A percentile compares a stretch with the other conserved stretches of the same genome.
Conservation (phyloP, 441 rosid species). For the Populus hybrid region DNA sequence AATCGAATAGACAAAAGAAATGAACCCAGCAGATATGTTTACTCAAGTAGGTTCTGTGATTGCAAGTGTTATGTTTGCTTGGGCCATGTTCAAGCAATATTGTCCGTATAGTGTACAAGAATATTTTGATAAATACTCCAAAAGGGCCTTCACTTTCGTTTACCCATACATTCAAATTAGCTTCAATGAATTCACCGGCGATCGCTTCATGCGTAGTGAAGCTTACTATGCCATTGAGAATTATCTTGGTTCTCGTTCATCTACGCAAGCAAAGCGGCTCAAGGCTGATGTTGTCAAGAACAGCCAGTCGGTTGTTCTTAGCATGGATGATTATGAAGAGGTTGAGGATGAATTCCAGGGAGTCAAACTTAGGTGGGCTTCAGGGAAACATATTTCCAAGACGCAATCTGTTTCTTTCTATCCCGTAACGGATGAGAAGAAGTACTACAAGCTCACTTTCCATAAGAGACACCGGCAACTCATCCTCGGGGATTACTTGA, state of each 20-base stretch:
- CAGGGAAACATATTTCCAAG: too few relatives aligned
- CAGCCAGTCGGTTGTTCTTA: constrained; percentile 58
- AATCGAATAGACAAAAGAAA: neutral
- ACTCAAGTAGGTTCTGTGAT: too few relatives aligned
- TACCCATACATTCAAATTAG: constrained; percentile 52
- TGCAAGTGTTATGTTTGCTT: too few relatives aligned
- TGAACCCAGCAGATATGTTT: too few relatives aligned
- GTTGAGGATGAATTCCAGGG: constrained; percentile 48
- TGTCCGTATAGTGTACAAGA: neutral
- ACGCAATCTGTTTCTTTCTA: too few relatives aligned
- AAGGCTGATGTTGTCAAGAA: constrained; percentile 55
- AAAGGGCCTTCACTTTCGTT: constrained; percentile 24
- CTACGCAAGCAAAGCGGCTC: constrained; percentile 49
- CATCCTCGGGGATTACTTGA: too few relatives aligned
- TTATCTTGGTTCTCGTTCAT: constrained; percentile 46
- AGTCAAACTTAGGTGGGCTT: constrained; percentile 48
- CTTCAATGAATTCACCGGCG: constrained; percentile 57
- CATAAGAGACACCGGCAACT: too few relatives aligned
- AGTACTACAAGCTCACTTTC: too few relatives aligned
- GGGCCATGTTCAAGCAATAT: too few relatives aligned
- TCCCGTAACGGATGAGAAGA: too few relatives aligned
- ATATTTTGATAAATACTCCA: constrained; percentile 30
- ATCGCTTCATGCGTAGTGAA: constrained; percentile 54
- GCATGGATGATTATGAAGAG: constrained; percentile 72
- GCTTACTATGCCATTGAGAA: constrained; percentile 52